phyloP scores from a whole-genome alignment of 768 basidiomycete genomes.

The Lactarius evosmus region DNA sequence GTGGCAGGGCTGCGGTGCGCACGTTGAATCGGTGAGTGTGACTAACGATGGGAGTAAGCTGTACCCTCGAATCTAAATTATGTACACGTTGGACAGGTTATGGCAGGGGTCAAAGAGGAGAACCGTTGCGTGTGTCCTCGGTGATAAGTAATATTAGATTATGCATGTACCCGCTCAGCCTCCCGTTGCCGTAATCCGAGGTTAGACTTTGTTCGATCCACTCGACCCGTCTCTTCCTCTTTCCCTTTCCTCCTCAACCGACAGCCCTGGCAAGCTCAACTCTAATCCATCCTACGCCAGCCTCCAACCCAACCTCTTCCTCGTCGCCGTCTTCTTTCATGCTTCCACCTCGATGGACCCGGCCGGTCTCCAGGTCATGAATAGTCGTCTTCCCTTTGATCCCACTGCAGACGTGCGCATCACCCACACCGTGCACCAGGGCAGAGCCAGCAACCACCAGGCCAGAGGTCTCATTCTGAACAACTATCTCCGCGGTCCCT shows the following conservation, averaged over 20 bases:
- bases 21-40: slow-evolving; percentile 27
- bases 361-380: slow-evolving; percentile 26
- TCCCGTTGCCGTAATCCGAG: slow-evolving; percentile 17
- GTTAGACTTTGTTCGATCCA: not conserved
- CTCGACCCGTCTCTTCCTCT: too few relatives aligned
- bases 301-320: not conserved
- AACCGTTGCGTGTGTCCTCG: slow-evolving; percentile 46
- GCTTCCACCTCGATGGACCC: slow-evolving; percentile 24
- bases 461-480: slow-evolving; percentile 59
- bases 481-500: slow-evolving; percentile 75
- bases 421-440: slow-evolving; percentile 30
- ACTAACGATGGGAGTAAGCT: not conserved
- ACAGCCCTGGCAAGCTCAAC: slow-evolving; percentile 10
- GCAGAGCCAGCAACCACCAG: slow-evolving; percentile 38
- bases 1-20: slow-evolving; percentile 28
- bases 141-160: slow-evolving; percentile 4
- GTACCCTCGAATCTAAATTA: not conserved
- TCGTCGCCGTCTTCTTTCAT: slow-evolving; percentile 11
- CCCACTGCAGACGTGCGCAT: slow-evolving; percentile 26
- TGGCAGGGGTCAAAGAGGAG: slow-evolving; percentile 49
- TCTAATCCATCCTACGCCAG: not conserved
- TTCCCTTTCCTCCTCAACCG: not conserved
- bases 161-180: too few relatives aligned
- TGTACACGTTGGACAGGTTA: slow-evolving; percentile 38
- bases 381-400: slow-evolving; percentile 21